Conservation (phyloP, 2,329 filamentous ascomycete genomes). For the Colletotrichum sansevieriae region DNA sequence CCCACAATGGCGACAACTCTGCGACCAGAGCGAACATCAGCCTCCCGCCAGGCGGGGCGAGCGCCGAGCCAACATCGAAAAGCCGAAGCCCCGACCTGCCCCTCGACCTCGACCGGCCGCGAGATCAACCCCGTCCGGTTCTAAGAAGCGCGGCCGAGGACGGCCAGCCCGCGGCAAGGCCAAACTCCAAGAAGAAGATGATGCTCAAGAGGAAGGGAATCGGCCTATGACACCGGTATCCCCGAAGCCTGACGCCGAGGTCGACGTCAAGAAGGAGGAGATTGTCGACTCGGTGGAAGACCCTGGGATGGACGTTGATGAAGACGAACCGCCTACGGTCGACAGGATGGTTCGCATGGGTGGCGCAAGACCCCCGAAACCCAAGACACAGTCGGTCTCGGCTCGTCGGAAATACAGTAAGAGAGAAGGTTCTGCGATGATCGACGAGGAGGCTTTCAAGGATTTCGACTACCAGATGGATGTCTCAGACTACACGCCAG, state of each 20-base stretch:
- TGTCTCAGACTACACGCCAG: slow-evolving; percentile 87
- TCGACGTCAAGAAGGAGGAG: slow-evolving; percentile 48
- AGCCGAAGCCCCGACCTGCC: slow-evolving; percentile 58
- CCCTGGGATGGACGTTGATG: slow-evolving; percentile 51
- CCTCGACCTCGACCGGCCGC: slow-evolving; percentile 47
- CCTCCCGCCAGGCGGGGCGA: slow-evolving; percentile 92
- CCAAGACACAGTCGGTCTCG: slow-evolving; percentile 81
- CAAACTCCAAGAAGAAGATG: slow-evolving; percentile 54
- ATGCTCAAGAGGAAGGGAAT: slow-evolving; percentile 45
- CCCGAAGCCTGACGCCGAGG: slow-evolving; percentile 52
- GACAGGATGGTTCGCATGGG: slow-evolving; percentile 60
- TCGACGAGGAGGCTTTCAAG: slow-evolving; percentile 92
- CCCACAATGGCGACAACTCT: slow-evolving; percentile 94
- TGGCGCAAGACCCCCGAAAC: slow-evolving; percentile 63
- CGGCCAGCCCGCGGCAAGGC: slow-evolving; percentile 54
- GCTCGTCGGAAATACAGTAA: slow-evolving; percentile 89
- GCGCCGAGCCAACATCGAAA: slow-evolving; percentile 73
- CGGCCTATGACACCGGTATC: slow-evolving; percentile 40
- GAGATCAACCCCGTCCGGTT: slow-evolving; percentile 47
- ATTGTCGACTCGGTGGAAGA: slow-evolving; percentile 66
- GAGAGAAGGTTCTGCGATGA: slow-evolving; percentile 79
- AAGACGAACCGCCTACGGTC: slow-evolving; percentile 54
- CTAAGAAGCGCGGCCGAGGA: slow-evolving; percentile 57
- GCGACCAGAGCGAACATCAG: slow-evolving; percentile 95
- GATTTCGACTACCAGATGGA: slow-evolving; percentile 92